phyloP scores from a whole-genome alignment of 805 yeast genomes.

The Wickerhamiella musiphila region DNA sequence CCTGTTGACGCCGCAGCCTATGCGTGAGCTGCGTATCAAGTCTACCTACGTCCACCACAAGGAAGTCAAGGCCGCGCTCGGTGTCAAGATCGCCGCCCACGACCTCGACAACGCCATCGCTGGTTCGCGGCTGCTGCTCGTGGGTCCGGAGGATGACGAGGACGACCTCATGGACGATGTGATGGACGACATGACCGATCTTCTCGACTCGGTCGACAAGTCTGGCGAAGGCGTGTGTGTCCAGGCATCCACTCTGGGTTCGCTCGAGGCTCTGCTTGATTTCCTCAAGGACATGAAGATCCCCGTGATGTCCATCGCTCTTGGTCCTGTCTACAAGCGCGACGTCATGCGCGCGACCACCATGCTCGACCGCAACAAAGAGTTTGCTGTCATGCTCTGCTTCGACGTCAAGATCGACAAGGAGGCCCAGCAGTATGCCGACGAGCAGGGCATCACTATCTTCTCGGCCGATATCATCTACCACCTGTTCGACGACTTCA shows the following conservation, averaged over 20 bases:
- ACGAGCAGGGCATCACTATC: conserved; percentile 75
- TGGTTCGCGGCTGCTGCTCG: conserved; percentile 88
- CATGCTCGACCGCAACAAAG: conserved; percentile 93
- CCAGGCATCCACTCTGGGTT: conserved; percentile 96
- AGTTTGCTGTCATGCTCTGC: conserved; percentile 93
- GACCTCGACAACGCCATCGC: conserved; percentile 98
- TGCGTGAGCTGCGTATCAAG: conserved; percentile 88
- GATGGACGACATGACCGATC: conserved; percentile 93
- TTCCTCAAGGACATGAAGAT: conserved; percentile 97
- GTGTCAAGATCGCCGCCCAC: conserved; percentile 96
- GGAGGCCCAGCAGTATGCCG: conserved; percentile 97
- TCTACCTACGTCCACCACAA: conserved; percentile 94
- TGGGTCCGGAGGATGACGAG: conserved; percentile 94
- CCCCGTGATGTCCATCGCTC: conserved; percentile 95
- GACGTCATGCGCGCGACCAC: conserved; percentile 96
- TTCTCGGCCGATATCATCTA: conserved; percentile 94
- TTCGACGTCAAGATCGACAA: conserved; percentile 94
- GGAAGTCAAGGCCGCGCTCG: conserved; percentile 96
- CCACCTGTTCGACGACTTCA: conserved; percentile 88
- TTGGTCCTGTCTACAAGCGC: conserved; percentile 96
- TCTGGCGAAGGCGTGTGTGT: conserved; percentile 96
- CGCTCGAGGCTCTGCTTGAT: conserved; percentile 89
- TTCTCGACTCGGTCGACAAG: conserved; percentile 85
- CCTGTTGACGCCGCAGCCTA: conserved; percentile 89
- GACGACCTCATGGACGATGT: conserved; percentile 95